Conservation (phyloP, 345 rosid species). For the Populus deltoides region DNA sequence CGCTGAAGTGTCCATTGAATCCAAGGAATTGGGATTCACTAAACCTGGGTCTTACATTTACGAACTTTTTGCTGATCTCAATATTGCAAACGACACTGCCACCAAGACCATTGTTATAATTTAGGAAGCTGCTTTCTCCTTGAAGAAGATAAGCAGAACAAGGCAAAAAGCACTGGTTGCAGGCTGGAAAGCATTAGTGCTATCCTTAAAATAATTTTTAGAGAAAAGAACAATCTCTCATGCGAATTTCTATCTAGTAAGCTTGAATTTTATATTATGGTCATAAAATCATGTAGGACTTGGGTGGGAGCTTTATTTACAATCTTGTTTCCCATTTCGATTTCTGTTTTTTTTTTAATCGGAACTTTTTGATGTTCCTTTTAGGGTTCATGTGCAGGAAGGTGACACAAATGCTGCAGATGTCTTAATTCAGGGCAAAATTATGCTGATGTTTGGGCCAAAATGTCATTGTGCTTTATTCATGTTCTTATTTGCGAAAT, state of each 20-base stretch:
- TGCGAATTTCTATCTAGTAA: slow-evolving; percentile 76
- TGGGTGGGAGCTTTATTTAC: neutral
- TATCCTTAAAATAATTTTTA: slow-evolving; percentile 69
- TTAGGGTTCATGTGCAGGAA: slow-evolving; percentile 88
- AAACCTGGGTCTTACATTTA: slow-evolving; percentile 89
- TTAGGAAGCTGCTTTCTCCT: slow-evolving; percentile 73
- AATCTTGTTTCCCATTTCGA: neutral
- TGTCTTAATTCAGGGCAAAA: slow-evolving; percentile 10
- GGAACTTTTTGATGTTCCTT: slow-evolving; percentile 20
- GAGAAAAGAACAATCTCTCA: slow-evolving; percentile 53
- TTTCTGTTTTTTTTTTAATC: neutral
- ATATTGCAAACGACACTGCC: slow-evolving; percentile 74
- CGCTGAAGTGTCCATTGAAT: slow-evolving; percentile 70
- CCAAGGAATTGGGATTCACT: slow-evolving; percentile 79
- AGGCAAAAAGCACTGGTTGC: slow-evolving; percentile 42
- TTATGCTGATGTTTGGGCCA: neutral
- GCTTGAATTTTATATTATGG: slow-evolving; percentile 28
- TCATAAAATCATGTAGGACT: neutral
- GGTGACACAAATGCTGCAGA: slow-evolving; percentile 51
- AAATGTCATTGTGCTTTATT: neutral
- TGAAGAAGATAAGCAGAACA: slow-evolving; percentile 69
- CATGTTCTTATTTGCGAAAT: neutral
- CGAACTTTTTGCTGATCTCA: slow-evolving; percentile 73
- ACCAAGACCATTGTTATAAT: slow-evolving; percentile 62
- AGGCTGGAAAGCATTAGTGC: slow-evolving; percentile 74